Evolutionary conservation across 75 land plant species (phyloP), one percentile per base, ranked within the genome.

Genomic region (Selaginella tamariscina): DNA sequence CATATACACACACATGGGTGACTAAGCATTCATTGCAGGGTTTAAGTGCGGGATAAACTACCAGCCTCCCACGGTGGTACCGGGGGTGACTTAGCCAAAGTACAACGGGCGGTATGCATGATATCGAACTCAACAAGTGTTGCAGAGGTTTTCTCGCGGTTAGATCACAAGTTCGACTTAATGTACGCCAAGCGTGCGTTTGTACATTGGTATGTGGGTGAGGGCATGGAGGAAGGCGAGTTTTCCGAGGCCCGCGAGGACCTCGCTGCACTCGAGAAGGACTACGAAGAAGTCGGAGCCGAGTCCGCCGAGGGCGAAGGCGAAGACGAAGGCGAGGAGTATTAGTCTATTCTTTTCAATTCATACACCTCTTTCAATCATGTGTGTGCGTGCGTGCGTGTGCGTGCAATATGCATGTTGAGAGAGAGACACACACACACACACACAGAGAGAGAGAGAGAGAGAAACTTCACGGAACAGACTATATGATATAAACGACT

Each of bases 141-240:
- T 11, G 78, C 81, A 0, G 82, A 81, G 67, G 80, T 81, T 54
- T 77, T 81, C 73, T 81, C 82, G 0, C 44, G 82, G 13, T 72
- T 80, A 23, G 82, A 80, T 66, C 71, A 72, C 72, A 80, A 75
- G 75, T 80, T 80, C 44, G 82, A 80, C 67, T 79, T 84, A 49
- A 84, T 84, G 86, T 84, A 84, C 26, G 75, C 84, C 2, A 84
- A 84, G 71, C 77, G 85, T 31, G 87, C 88, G 21, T 85, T 85
- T 56, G 88, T 85, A 21, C 85, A 84, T 65, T 84, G 86, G 86
- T 84, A 84, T 49, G 85, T 84, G 9, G 86, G 86, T 9, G 85
- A 83, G 78, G 85, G 85, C 20, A 83, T 83, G 86, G 86, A 80
- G 57, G 82, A 80, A 55, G 82, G 82, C 11, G 82, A 80, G 71